phyloP scores from a whole-genome alignment of 78 protist genomes.

The Dictyostelium firmibasis region DNA sequence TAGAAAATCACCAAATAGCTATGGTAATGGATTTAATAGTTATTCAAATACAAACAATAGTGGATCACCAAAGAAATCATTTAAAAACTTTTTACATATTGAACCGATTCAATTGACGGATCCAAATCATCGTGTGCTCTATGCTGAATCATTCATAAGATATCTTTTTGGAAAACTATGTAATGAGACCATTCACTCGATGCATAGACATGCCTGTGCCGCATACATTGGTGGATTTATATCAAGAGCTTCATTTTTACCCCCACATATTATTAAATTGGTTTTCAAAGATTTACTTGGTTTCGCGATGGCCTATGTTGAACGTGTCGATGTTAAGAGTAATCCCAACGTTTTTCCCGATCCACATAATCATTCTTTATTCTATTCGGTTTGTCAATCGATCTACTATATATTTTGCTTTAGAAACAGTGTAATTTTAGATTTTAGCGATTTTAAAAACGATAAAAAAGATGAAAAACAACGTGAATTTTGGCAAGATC shows the following conservation, averaged over 20 bases:
- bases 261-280: slow-evolving; percentile 1
- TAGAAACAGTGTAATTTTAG: slow-evolving; percentile 24
- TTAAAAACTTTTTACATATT: slow-evolving; percentile 22
- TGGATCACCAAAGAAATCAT: background rate
- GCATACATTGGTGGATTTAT: slow-evolving; percentile 66
- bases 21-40: background rate
- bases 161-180: slow-evolving; percentile 56
- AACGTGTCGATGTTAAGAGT: slow-evolving; percentile 21
- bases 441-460: slow-evolving; percentile 28
- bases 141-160: slow-evolving; percentile 56
- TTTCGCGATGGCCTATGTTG: slow-evolving; percentile 49
- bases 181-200: slow-evolving; percentile 30
- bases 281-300: slow-evolving; percentile 33
- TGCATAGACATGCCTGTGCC: slow-evolving; percentile 54
- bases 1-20: background rate
- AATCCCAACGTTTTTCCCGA: background rate
- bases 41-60: background rate
- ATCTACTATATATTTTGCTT: slow-evolving; percentile 70
- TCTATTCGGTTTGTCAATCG: slow-evolving; percentile 60
- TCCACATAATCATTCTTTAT: slow-evolving; percentile 50
- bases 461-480: slow-evolving; percentile 29
- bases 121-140: background rate
- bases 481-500: slow-evolving; percentile 63
- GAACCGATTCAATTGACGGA: background rate
- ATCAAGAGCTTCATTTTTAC: slow-evolving; percentile 48